These are phyloP conservation scores for Emergomyces orientalis DNA, from an alignment of 2,329 filamentous ascomycete species.

Conservation along the genomic window DNA sequence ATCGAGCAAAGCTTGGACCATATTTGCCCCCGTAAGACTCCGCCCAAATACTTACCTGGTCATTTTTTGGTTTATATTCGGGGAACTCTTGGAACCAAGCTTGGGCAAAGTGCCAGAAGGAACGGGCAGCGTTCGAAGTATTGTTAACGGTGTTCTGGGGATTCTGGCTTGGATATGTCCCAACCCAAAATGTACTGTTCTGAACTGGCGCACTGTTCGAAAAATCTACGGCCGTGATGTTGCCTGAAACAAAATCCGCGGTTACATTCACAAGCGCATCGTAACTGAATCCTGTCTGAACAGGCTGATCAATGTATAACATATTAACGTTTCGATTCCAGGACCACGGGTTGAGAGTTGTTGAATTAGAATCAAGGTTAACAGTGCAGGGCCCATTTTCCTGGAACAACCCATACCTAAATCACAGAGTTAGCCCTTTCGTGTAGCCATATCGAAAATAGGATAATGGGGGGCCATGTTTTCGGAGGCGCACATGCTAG, in stretches of 20 bases:
- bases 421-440: slow-evolving; percentile 19
- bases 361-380: slow-evolving; percentile 44
- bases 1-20: slow-evolving; percentile 31
- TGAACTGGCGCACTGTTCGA: not conserved
- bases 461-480: not conserved
- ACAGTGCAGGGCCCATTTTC: slow-evolving; percentile 47
- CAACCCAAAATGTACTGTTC: slow-evolving; percentile 9
- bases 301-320: slow-evolving; percentile 62
- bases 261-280: slow-evolving; percentile 22
- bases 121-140: slow-evolving; percentile 39
- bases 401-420: slow-evolving; percentile 48
- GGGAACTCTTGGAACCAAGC: slow-evolving; percentile 51
- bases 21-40: slow-evolving; percentile 40
- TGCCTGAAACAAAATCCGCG: slow-evolving; percentile 8
- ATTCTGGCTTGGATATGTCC: slow-evolving; percentile 9
- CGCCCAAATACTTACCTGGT: slow-evolving; percentile 39
- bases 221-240: not conserved
- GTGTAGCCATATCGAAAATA: not conserved
- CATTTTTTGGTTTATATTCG: slow-evolving; percentile 42
- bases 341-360: slow-evolving; percentile 48
- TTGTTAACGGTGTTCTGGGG: slow-evolving; percentile 14
- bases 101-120: slow-evolving; percentile 48
- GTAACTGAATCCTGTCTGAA: slow-evolving; percentile 47
- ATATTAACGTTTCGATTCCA: slow-evolving; percentile 56
- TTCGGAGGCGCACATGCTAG: slow-evolving; percentile 13